Base-by-base conservation (phyloP, 2,329 filamentous ascomycete species). In the Ophiostoma sp. region DNA sequence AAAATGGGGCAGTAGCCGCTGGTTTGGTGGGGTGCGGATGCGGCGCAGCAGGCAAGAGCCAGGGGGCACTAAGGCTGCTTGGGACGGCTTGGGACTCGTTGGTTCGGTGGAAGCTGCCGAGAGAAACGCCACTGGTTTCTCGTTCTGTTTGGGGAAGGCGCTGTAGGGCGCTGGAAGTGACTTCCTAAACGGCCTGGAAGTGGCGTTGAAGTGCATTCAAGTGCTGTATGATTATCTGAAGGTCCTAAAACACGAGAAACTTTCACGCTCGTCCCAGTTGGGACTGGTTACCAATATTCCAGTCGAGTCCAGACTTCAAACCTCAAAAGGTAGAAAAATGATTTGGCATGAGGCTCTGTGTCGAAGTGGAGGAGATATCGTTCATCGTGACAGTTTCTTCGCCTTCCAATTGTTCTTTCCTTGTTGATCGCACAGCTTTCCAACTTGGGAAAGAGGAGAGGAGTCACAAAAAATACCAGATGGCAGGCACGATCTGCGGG, bases 31-130 rank as follows among this genome's bases (percentile, higher is more conserved):
- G 66, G 42, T 68, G 31, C 31, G 48, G 66, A 69, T 55, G 66
- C 66, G 66, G 66, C 66, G 66, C 66, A 69, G 66, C 66, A 69
- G 48, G 66, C n/a, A 55, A 28, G n/a, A 55, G 50, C 50, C 6
- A 55, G 50, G 33, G 61, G 15, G 36, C 39, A 36, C 36, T n/a
- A 64, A 64, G 17, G 22, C 39, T 15, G 8, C 15, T n/a, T 33
- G 31, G 57, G 17, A 25, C 28, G 9, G 22, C 19, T 55, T 15
- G n/a, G 15, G 50, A 55, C 6, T n/a, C 22, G 39, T 66, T 66
- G 61, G 36, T 17, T 28, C 22, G 17, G 42, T 48, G 42, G 63
- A 19, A 31, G 36, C 39, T 25, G 59, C 59, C 33, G 33, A 39
- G 59, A 42, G 15, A 42, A 42, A 42, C 33, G 59, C 33, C 59